Evolutionary conservation across 805 yeast genomes (phyloP).

Genomic region (Saccharomycopsis fodiens): DNA sequence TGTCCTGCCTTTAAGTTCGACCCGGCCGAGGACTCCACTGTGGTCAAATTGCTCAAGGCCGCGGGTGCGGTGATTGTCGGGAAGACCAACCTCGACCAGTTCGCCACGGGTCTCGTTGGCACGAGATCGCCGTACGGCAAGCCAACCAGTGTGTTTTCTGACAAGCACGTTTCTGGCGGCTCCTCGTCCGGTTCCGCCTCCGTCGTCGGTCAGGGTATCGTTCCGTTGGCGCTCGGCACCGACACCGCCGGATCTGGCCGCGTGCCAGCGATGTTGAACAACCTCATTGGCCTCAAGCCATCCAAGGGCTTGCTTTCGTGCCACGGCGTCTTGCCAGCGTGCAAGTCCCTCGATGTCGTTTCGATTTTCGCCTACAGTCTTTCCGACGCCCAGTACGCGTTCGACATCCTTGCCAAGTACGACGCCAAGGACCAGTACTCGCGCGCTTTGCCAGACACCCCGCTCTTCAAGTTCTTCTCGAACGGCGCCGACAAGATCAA

Average conservation of each 20-base stretch:
- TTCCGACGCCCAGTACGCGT: slow-evolving; percentile 74
- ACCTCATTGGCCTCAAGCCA: slow-evolving; percentile 87
- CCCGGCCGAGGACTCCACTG: slow-evolving; percentile 68
- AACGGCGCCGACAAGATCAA: slow-evolving; percentile 31
- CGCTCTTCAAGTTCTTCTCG: slow-evolving; percentile 49
- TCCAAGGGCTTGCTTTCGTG: slow-evolving; percentile 83
- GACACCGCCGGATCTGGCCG: slow-evolving; percentile 98
- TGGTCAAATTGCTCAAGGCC: slow-evolving; percentile 64
- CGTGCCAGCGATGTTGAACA: slow-evolving; percentile 94
- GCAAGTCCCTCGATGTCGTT: slow-evolving; percentile 89
- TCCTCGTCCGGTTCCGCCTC: slow-evolving; percentile 95
- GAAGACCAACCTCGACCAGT: slow-evolving; percentile 92
- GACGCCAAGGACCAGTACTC: slow-evolving; percentile 78
- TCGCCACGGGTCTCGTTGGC: slow-evolving; percentile 96
- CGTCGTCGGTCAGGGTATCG: slow-evolving; percentile 83
- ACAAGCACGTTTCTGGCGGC: slow-evolving; percentile 85
- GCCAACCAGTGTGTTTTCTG: slow-evolving; percentile 71
- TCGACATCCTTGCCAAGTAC: slow-evolving; percentile 61
- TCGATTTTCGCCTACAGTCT: slow-evolving; percentile 75
- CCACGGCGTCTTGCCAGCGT: slow-evolving; percentile 94
- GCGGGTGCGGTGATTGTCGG: slow-evolving; percentile 93
- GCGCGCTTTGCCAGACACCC: slow-evolving; percentile 62
- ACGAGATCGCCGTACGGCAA: slow-evolving; percentile 92
- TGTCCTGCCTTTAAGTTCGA: slow-evolving; percentile 76
- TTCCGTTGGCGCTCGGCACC: slow-evolving; percentile 85